Percentiles rank a stretch among this genome's conserved stretches.
phyloP scores from a whole-genome alignment of 2,329 filamentous ascomycete species.

The Cordyceps sp. region DNA sequence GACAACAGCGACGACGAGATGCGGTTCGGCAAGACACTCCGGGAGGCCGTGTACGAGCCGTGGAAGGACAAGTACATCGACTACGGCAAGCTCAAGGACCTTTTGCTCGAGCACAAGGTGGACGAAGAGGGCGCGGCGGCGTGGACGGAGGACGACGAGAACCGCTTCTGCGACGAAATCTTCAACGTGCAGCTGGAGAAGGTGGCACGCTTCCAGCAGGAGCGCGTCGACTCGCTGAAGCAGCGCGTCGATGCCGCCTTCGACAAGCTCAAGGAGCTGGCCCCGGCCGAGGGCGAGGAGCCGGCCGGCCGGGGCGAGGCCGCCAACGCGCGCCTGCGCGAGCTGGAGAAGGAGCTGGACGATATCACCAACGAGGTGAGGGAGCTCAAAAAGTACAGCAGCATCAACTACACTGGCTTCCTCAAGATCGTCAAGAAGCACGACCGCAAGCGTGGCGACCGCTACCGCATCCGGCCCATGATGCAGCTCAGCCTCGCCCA shows the following conservation, averaged over 20 bases:
- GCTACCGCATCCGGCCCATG: constrained; percentile 80
- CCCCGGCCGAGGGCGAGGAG: constrained; percentile 39
- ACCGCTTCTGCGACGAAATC: constrained; percentile 83
- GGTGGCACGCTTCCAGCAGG: constrained; percentile 75
- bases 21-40: constrained; percentile 86
- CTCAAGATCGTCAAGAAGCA: constrained; percentile 99
- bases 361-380: constrained; percentile 77
- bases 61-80: constrained; percentile 95
- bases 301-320: not conserved
- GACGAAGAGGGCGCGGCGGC: constrained; percentile 45
- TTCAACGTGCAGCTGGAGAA: constrained; percentile 92
- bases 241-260: constrained; percentile 37
- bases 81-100: constrained; percentile 79
- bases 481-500: constrained; percentile 80
- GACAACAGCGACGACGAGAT: constrained; percentile 31
- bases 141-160: constrained; percentile 93
- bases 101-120: constrained; percentile 60
- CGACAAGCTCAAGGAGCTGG: constrained; percentile 64
- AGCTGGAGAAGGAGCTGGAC: constrained; percentile 69
- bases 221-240: constrained; percentile 47
- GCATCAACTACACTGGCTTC: constrained; percentile 94
- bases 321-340: constrained; percentile 35
- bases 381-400: constrained; percentile 87
- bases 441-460: constrained; percentile 74
- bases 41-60: constrained; percentile 61